A percentile compares a stretch with the other conserved stretches of the same genome.
Evolutionary conservation across 2,329 filamentous ascomycete genomes (phyloP).

Genomic region (Fusarium kyushuense): DNA sequence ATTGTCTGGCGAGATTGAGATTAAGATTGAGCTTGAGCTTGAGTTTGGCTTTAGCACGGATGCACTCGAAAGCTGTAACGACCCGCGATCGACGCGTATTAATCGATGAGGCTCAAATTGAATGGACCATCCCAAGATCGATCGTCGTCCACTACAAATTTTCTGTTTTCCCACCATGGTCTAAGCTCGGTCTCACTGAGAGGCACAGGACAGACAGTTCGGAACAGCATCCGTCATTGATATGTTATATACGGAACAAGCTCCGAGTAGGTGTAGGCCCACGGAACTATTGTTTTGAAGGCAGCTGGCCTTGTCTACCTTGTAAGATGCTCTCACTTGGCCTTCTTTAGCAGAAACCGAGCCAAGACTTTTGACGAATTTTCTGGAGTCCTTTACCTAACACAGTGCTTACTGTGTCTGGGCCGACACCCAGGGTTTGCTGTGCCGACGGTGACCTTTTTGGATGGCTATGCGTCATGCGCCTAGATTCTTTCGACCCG

Average conservation of each 20-base stretch:
- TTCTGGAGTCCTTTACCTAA: slow-evolving; percentile 4
- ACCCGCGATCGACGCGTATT: slow-evolving; percentile 16
- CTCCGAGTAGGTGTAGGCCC: slow-evolving; percentile 9
- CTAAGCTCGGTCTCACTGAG: slow-evolving; percentile 7
- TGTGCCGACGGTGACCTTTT: slow-evolving; percentile 37
- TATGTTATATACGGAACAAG: slow-evolving; percentile 20
- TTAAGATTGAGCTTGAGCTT: slow-evolving; percentile 26
- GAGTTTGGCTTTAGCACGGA: slow-evolving; percentile 37
- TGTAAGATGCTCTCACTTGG: slow-evolving; percentile 15
- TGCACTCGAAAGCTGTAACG: slow-evolving; percentile 15
- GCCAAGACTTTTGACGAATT: slow-evolving; percentile 18
- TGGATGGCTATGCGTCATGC: slow-evolving; percentile 42
- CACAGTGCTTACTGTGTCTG: slow-evolving; percentile 27
- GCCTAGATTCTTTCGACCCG: slow-evolving; percentile 26
- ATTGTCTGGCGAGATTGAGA: slow-evolving; percentile 8
- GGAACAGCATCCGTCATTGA: slow-evolving; percentile 15
- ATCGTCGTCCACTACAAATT: slow-evolving; percentile 17
- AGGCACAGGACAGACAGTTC: slow-evolving; percentile 1
- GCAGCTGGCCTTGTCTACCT: slow-evolving; percentile 14
- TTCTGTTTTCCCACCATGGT: slow-evolving; percentile 10
- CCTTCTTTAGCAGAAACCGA: slow-evolving; percentile 17
- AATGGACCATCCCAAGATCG: slow-evolving; percentile 33
- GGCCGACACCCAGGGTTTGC: slow-evolving; percentile 25
- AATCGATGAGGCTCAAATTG: slow-evolving; percentile 37
- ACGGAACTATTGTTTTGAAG: slow-evolving; percentile 12